These are phyloP conservation scores for Marasmius tenuissimus DNA, from an alignment of 1,284 basidiomycete species.

Conservation along the genomic window DNA sequence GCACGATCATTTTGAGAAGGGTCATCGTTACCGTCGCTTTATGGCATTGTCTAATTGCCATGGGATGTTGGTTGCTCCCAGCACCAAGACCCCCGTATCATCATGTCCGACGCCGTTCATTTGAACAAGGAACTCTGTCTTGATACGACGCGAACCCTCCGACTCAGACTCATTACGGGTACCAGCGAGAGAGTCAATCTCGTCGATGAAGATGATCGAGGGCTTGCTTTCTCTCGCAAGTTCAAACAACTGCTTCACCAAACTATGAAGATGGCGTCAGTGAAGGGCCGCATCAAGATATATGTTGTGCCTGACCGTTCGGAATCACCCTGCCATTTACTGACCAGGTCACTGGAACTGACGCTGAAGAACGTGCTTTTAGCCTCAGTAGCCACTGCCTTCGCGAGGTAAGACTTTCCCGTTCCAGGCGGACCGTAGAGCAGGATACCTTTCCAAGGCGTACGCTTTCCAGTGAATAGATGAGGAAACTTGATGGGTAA, in stretches of 20 bases:
- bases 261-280: slow-evolving; percentile 41
- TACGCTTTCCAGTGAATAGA: slow-evolving; percentile 96
- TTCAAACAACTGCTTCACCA: slow-evolving; percentile 95
- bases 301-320: slow-evolving; percentile 68
- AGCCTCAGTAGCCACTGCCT: slow-evolving; percentile 98
- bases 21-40: slow-evolving; percentile 74
- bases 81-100: slow-evolving; percentile 94
- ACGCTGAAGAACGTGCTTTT: slow-evolving; percentile 99
- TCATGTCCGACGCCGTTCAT: slow-evolving; percentile 99
- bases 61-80: slow-evolving; percentile 98
- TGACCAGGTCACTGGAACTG: slow-evolving; percentile 93
- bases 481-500: slow-evolving; percentile 99
- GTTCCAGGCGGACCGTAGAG: slow-evolving; percentile 96
- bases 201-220: slow-evolving; percentile 98
- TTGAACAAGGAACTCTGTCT: slow-evolving; percentile 97
- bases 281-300: not conserved
- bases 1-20: not conserved
- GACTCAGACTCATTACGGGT: slow-evolving; percentile 95
- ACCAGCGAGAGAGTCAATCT: slow-evolving; percentile 95
- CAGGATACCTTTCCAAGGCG: slow-evolving; percentile 95
- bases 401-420: slow-evolving; percentile 94
- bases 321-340: slow-evolving; percentile 99
- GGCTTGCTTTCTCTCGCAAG: slow-evolving; percentile 97
- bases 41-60: slow-evolving; percentile 98
- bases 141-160: slow-evolving; percentile 94